A percentile compares a stretch with the other conserved stretches of the same genome.
Evolutionary conservation across 495 filamentous ascomycete species (phyloP).

Genomic region (Neurospora sp.): DNA sequence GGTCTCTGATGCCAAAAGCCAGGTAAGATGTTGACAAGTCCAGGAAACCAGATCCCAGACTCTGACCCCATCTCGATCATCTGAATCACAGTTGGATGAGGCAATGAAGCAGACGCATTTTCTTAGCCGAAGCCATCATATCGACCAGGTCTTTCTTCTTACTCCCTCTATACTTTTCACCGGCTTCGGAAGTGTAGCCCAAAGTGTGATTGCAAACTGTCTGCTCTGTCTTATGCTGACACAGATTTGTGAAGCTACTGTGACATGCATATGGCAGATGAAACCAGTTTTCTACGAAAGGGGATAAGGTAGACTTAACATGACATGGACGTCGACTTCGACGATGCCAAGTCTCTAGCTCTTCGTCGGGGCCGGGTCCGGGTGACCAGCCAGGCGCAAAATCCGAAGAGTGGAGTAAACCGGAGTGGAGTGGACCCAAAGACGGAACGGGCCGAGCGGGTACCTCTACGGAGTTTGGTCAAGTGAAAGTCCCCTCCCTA

Average conservation of each 20-base stretch:
- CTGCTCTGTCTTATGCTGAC: neutral
- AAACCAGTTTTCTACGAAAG: neutral
- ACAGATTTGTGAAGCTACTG: neutral
- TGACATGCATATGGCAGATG: neutral
- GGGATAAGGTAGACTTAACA: neutral
- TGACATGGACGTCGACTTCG: neutral
- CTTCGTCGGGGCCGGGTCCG: neutral
- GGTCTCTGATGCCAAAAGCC: too few species aligned
- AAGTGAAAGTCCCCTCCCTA: constrained; percentile 28
- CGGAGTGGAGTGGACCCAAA: neutral
- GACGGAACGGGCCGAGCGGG: neutral
- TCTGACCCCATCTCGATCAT: neutral
- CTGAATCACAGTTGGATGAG: neutral
- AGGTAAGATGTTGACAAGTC: too few species aligned
- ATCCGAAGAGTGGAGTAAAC: neutral
- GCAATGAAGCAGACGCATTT: neutral
- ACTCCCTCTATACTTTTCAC: neutral
- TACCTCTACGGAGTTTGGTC: constrained; percentile 5
- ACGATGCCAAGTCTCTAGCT: neutral
- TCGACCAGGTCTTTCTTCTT: neutral
- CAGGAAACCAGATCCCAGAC: neutral
- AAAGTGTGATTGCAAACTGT: neutral
- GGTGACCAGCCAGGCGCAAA: neutral
- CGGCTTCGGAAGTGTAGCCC: neutral
- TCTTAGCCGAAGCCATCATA: neutral